phyloP scores from a whole-genome alignment of 805 yeast genomes.

The Spathaspora hagerdaliae region DNA sequence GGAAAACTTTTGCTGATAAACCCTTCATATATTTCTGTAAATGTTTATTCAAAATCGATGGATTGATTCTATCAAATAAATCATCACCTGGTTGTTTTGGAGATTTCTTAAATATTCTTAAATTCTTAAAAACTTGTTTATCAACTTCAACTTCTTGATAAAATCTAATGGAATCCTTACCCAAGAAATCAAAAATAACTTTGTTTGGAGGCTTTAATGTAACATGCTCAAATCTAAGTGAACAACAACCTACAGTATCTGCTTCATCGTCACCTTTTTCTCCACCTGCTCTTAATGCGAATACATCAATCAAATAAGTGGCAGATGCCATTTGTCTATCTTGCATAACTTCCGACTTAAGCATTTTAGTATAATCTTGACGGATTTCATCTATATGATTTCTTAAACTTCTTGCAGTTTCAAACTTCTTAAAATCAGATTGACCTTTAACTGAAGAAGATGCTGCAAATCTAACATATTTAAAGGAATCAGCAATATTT shows the following conservation, averaged over 20 bases:
- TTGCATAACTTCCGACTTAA: conserved; percentile 73
- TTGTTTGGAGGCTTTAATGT: conserved; percentile 79
- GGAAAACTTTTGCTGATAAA: conserved; percentile 91
- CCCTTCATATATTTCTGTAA: conserved; percentile 90
- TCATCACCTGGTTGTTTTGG: conserved; percentile 93
- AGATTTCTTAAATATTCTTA: conserved; percentile 78
- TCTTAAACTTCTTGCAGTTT: conserved; percentile 84
- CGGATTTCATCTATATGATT: conserved; percentile 69
- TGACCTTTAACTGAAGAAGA: conserved; percentile 88
- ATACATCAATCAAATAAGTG: conserved; percentile 83
- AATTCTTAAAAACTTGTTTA: conserved; percentile 84
- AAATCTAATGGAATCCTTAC: conserved; percentile 91
- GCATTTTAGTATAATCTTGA: conserved; percentile 62
- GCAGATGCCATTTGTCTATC: conserved; percentile 93
- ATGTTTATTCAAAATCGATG: conserved; percentile 76
- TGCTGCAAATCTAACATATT: conserved; percentile 89
- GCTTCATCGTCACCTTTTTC: conserved; percentile 97
- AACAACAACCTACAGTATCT: conserved; percentile 97
- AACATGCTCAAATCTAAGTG: conserved; percentile 85
- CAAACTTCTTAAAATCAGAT: conserved; percentile 87
- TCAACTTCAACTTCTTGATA: conserved; percentile 93
- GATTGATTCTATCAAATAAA: conserved; percentile 85
- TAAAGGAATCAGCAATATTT: conserved; percentile 76
- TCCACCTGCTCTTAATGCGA: conserved; percentile 97
- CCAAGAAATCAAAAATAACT: conserved; percentile 87